Percentiles rank a stretch among this genome's conserved stretches.
These are phyloP conservation scores for Elaeis oleifera DNA, from an alignment of 202 grass and related monocot species.

Conservation along the genomic window DNA sequence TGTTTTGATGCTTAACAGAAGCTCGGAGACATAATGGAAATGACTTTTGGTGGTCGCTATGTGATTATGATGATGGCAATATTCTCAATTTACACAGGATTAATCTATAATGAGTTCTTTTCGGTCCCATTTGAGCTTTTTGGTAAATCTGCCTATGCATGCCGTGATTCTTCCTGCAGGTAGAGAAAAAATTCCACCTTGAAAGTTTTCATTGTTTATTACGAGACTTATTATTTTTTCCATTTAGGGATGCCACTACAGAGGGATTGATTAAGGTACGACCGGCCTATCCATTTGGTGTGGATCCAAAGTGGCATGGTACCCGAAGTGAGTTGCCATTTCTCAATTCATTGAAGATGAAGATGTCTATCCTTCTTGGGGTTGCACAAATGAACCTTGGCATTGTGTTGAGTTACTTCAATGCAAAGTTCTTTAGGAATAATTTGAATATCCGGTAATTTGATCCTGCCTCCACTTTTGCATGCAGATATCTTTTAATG, in stretches of 20 bases:
- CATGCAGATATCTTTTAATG: background rate
- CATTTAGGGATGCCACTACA: slow-evolving; percentile 56
- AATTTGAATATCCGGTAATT: slow-evolving; percentile 70
- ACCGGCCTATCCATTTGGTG: slow-evolving; percentile 69
- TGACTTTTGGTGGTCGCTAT: slow-evolving; percentile 98
- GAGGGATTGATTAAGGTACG: slow-evolving; percentile 64
- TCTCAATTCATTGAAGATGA: slow-evolving; percentile 96
- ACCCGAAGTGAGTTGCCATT: slow-evolving; percentile 81
- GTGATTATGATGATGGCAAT: slow-evolving; percentile 91
- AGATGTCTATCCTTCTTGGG: slow-evolving; percentile 97
- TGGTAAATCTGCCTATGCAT: slow-evolving; percentile 83
- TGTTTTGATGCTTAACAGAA: slow-evolving; percentile 36
- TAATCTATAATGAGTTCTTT: slow-evolving; percentile 99
- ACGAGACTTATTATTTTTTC: background rate
- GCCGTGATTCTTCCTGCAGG: slow-evolving; percentile 76
- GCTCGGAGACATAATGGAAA: slow-evolving; percentile 96
- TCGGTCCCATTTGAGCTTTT: slow-evolving; percentile 94
- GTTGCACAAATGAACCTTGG: slow-evolving; percentile 98
- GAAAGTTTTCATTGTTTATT: no score
- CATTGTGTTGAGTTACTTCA: slow-evolving; percentile 87
- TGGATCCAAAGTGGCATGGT: slow-evolving; percentile 86
- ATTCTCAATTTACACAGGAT: slow-evolving; percentile 97
- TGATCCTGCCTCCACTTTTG: slow-evolving; percentile 7
- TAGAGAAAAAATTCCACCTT: slow-evolving; percentile 22
- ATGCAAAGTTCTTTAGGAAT: slow-evolving; percentile 73